Evolutionary conservation across 2,329 filamentous ascomycete genomes (phyloP).

Genomic region (Sporothrix dimorphospora): DNA sequence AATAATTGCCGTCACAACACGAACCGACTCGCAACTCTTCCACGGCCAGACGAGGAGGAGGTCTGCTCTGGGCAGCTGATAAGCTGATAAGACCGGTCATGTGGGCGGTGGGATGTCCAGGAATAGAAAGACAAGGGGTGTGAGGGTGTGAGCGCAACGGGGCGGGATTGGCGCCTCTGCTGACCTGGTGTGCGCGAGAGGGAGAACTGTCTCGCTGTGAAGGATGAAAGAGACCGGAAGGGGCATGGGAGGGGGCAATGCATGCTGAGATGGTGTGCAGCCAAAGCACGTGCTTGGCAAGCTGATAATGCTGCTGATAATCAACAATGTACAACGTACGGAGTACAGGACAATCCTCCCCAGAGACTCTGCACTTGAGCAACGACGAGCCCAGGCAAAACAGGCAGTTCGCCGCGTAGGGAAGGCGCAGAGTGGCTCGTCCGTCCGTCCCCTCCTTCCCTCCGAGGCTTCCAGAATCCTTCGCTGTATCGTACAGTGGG

Average conservation of each 20-base stretch:
- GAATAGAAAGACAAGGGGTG: slow-evolving; percentile 13
- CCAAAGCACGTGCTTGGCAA: slow-evolving; percentile 20
- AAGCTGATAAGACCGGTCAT: slow-evolving; percentile 29
- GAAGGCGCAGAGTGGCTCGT: not conserved
- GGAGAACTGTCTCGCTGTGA: not conserved
- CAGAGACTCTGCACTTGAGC: too few species aligned
- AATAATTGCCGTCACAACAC: not conserved
- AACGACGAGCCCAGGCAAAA: not conserved
- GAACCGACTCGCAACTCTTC: too few species aligned
- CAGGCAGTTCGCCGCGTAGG: not conserved
- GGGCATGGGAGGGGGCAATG: not conserved
- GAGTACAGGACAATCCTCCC: not conserved
- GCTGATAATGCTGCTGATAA: not conserved
- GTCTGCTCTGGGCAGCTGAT: slow-evolving; percentile 17
- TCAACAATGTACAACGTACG: not conserved
- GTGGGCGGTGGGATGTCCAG: slow-evolving; percentile 18
- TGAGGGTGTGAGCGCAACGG: slow-evolving; percentile 24
- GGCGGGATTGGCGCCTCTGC: slow-evolving; percentile 23
- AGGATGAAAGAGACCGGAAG: not conserved
- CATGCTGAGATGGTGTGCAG: slow-evolving; percentile 21
- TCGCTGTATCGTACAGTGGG: not conserved
- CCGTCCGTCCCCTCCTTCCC: not conserved
- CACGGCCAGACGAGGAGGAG: not conserved
- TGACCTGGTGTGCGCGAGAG: not conserved
- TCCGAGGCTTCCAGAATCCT: slow-evolving; percentile 17